Base-by-base conservation (phyloP, 208 protist species). In the Acanthamoeba rhysodes region DNA sequence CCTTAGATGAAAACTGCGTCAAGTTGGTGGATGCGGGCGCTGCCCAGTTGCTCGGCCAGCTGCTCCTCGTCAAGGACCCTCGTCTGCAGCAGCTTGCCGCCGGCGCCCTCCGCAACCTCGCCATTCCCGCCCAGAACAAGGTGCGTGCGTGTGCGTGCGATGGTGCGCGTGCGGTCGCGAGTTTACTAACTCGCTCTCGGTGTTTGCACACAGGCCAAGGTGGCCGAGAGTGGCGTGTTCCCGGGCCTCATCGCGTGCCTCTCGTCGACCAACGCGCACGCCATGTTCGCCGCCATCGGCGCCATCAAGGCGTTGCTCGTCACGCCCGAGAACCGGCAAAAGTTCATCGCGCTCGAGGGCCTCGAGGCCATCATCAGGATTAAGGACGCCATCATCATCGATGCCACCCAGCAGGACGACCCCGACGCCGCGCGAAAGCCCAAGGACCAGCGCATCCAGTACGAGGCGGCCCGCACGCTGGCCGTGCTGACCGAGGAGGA, bases 341-440 rank as follows among this genome's bases (percentile, higher is more conserved):
- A 64, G 53, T 94, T 94, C 48, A 29, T 78, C 27, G 59, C 14
- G 37, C 20, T 24, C 24, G 41, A 59, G 7, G 90, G 90, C 5
- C 72, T 94, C 34, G 68, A 76, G 68, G 45, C 90, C 22, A 74
- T 94, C 55, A 94, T 94, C 41, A 9, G 55, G 27, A 94, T 94
- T 29, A 94, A 94, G 72, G 90, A 94, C 70, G 90, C 90, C 48
- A 84, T 94, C 45, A 94, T 94, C 70, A 94, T 94, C 90, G 90
- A 94, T 29, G 66, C 90, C n/a, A 68, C 68, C 16, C 37, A 94
- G 48, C 22, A 53, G 50, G 45, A 53, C 29, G 70, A 94, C 34
- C 22, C 20, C 48, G 90, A 94, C 37, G 37, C 34, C n/a, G 50
- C 37, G 24, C 22, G 41, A 78, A 82, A 94, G 50, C 50, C 41